phyloP scores from a whole-genome alignment of 345 rosid genomes.

The Laguncularia racemosa region DNA sequence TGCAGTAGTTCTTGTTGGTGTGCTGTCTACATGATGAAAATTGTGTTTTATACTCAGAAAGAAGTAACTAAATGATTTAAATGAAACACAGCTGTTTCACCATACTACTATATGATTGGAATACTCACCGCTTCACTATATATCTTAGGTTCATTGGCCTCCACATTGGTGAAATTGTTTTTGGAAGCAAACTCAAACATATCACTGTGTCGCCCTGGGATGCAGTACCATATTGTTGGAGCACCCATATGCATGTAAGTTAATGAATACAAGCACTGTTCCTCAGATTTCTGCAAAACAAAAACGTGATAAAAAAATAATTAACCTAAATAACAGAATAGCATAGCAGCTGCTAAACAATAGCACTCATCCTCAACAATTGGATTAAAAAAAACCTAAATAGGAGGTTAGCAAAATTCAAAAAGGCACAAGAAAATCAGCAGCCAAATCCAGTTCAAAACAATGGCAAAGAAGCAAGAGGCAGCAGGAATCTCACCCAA shows the following conservation, averaged over 20 bases:
- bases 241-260: constrained; percentile 60
- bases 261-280: constrained; percentile 53
- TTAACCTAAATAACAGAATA: too few relatives aligned
- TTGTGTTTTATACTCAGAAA: too few relatives aligned
- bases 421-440: too few relatives aligned
- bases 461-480: constrained; percentile 3
- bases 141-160: constrained; percentile 18
- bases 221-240: constrained; percentile 58
- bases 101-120: background rate
- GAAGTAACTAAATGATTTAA: too few relatives aligned
- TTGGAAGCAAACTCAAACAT: constrained; percentile 32
- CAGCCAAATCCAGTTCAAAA: background rate
- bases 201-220: constrained; percentile 35
- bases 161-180: constrained; percentile 24
- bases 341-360: too few relatives aligned
- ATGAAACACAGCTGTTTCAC: too few relatives aligned
- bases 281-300: constrained; percentile 50
- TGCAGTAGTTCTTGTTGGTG: too few relatives aligned
- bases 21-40: too few relatives aligned
- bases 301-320: background rate
- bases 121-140: constrained; percentile 33
- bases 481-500: constrained; percentile 48
- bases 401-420: too few relatives aligned
- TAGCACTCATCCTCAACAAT: too few relatives aligned
- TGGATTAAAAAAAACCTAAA: too few relatives aligned